phyloP scores from a whole-genome alignment of 2,329 filamentous ascomycete species.

The Pseudocercospora crystallina region DNA sequence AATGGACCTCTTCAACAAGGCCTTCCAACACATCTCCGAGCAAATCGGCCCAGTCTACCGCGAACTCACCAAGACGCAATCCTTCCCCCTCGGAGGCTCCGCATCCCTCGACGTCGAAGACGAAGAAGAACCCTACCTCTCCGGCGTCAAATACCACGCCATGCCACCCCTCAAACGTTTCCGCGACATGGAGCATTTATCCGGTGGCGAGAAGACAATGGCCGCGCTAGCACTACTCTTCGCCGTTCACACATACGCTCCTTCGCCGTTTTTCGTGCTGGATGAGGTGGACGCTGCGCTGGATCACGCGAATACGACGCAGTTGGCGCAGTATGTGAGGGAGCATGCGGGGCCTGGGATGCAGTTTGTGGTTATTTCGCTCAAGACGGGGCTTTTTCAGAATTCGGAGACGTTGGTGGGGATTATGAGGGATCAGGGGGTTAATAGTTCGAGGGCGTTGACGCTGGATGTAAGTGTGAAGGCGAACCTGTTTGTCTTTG shows the following conservation, averaged over 20 bases:
- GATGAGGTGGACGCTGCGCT: conserved; percentile 97
- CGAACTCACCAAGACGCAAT: conserved; percentile 83
- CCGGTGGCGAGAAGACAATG: conserved; percentile 98
- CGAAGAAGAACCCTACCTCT: conserved; percentile 91
- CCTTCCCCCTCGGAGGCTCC: conserved; percentile 88
- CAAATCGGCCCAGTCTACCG: conserved; percentile 94
- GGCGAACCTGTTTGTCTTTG: not conserved
- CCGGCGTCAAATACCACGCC: conserved; percentile 95
- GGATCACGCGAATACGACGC: conserved; percentile 96
- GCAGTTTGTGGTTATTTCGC: conserved; percentile 97
- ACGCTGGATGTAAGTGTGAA: conserved; percentile 93
- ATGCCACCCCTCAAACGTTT: conserved; percentile 99
- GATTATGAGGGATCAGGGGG: conserved; percentile 90
- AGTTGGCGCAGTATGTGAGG: conserved; percentile 93
- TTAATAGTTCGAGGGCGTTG: conserved; percentile 86
- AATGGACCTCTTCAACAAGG: conserved; percentile 90
- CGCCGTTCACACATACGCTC: conserved; percentile 94
- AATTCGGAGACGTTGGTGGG: conserved; percentile 94
- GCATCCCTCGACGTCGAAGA: conserved; percentile 93
- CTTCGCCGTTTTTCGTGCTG: conserved; percentile 93
- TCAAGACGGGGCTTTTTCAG: conserved; percentile 95
- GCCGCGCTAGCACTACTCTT: conserved; percentile 94
- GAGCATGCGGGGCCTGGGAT: conserved; percentile 94
- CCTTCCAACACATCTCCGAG: conserved; percentile 90
- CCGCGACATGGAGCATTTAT: conserved; percentile 97